These are phyloP conservation scores for Platismatia glauca DNA, from an alignment of 495 filamentous ascomycete genomes.

Conservation along the genomic window DNA sequence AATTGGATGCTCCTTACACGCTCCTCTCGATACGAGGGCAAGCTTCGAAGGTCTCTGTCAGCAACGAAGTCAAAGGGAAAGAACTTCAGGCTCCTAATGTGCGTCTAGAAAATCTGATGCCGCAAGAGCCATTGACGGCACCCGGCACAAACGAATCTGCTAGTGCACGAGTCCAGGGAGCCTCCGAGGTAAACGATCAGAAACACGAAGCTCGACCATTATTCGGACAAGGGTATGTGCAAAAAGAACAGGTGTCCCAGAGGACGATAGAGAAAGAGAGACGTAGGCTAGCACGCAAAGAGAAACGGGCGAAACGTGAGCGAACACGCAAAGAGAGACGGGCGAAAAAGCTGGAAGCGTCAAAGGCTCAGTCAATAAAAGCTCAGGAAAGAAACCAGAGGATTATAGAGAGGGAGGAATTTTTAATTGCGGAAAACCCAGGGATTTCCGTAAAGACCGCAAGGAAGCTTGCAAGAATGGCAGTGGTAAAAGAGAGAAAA, in stretches of 20 bases:
- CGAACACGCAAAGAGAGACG: background rate
- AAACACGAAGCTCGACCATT: background rate
- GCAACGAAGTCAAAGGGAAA: background rate
- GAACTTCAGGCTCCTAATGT: background rate
- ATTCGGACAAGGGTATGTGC: background rate
- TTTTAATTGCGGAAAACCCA: background rate
- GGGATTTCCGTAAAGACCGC: background rate
- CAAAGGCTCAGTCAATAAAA: background rate
- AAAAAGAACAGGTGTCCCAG: background rate
- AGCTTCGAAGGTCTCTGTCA: background rate
- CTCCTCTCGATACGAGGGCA: background rate
- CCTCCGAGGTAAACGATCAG: background rate
- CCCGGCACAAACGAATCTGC: background rate
- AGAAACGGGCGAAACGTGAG: background rate
- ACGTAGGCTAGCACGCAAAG: background rate
- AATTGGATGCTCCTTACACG: constrained; percentile 15
- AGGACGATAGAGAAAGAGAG: background rate
- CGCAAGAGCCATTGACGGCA: background rate
- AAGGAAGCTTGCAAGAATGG: background rate
- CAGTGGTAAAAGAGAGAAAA: background rate
- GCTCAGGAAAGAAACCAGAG: background rate
- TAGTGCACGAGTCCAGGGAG: background rate
- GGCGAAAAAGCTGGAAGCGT: background rate
- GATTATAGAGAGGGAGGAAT: background rate
- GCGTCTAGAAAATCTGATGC: background rate